Conservation (phyloP, 2,329 filamentous ascomycete genomes). For the Chaetomium olivaceum region DNA sequence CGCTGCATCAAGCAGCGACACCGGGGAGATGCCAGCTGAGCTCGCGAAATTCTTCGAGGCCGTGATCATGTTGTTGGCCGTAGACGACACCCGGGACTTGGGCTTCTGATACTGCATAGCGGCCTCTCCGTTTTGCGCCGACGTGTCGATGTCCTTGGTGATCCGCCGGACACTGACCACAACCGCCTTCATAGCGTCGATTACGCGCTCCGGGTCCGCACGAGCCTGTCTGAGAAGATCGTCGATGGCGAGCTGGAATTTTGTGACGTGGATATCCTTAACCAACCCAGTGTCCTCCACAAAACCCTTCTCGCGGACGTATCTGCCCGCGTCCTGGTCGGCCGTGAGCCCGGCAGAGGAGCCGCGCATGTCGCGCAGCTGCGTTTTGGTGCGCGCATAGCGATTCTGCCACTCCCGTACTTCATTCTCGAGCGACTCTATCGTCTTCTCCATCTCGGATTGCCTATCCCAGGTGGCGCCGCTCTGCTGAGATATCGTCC, state of each 20-base stretch:
- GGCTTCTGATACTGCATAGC: constrained; percentile 63
- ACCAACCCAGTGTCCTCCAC: constrained; percentile 73
- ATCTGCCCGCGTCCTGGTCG: constrained; percentile 68
- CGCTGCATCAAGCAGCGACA: constrained; percentile 91
- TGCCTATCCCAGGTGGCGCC: constrained; percentile 79
- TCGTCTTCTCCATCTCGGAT: constrained; percentile 71
- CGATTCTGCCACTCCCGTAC: constrained; percentile 87
- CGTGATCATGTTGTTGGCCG: constrained; percentile 93
- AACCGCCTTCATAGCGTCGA: constrained; percentile 85
- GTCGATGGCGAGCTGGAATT: constrained; percentile 92
- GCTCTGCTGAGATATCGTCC: constrained; percentile 76
- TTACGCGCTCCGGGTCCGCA: constrained; percentile 68
- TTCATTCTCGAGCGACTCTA: constrained; percentile 77
- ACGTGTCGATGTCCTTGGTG: constrained; percentile 73
- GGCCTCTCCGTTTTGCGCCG: constrained; percentile 54
- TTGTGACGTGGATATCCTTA: constrained; percentile 89
- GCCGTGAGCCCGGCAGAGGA: constrained; percentile 74
- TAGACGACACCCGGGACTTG: constrained; percentile 82
- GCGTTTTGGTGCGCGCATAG: constrained; percentile 85
- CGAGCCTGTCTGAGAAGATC: constrained; percentile 80
- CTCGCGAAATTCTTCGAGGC: constrained; percentile 88
- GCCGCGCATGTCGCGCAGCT: constrained; percentile 76
- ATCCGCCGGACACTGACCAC: constrained; percentile 81
- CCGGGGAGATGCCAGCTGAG: constrained; percentile 80
- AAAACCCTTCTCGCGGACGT: constrained; percentile 66